phyloP scores from a whole-genome alignment of 2,329 filamentous ascomycete species.

The Thermomyces lanuginosus region DNA sequence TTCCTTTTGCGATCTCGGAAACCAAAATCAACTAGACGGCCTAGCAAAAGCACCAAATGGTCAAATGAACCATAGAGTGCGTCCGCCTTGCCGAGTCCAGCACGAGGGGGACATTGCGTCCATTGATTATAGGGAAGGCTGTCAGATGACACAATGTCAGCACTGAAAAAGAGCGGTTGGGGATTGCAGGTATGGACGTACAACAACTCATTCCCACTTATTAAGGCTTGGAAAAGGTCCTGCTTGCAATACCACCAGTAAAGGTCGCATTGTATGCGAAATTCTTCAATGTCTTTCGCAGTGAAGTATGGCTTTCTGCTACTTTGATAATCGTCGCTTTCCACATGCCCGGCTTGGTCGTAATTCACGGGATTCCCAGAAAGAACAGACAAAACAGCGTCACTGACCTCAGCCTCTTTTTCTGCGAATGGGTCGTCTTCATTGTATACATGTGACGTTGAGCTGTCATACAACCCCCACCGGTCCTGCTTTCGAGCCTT shows the following conservation, averaged over 20 bases:
- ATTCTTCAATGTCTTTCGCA: slow-evolving; percentile 54
- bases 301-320: slow-evolving; percentile 22
- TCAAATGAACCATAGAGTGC: slow-evolving; percentile 80
- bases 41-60: slow-evolving; percentile 67
- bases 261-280: slow-evolving; percentile 66
- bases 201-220: slow-evolving; percentile 75
- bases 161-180: not conserved
- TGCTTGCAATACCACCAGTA: slow-evolving; percentile 97
- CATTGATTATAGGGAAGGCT: slow-evolving; percentile 68
- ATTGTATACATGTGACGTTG: slow-evolving; percentile 9
- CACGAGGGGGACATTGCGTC: slow-evolving; percentile 76
- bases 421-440: slow-evolving; percentile 28
- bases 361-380: slow-evolving; percentile 43
- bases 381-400: slow-evolving; percentile 41
- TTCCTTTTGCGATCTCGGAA: slow-evolving; percentile 66
- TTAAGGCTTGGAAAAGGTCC: slow-evolving; percentile 76
- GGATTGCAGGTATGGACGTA: slow-evolving; percentile 34
- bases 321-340: slow-evolving; percentile 13
- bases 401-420: slow-evolving; percentile 35
- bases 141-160: slow-evolving; percentile 6
- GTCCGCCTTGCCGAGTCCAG: slow-evolving; percentile 58
- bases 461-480: slow-evolving; percentile 11
- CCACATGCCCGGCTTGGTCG: slow-evolving; percentile 39
- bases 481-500: slow-evolving; percentile 13
- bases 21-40: slow-evolving; percentile 62